Evolutionary conservation across 495 filamentous ascomycete species (phyloP), one percentile per base, ranked within the genome.

Genomic region (Elasticomyces elasticus): DNA sequence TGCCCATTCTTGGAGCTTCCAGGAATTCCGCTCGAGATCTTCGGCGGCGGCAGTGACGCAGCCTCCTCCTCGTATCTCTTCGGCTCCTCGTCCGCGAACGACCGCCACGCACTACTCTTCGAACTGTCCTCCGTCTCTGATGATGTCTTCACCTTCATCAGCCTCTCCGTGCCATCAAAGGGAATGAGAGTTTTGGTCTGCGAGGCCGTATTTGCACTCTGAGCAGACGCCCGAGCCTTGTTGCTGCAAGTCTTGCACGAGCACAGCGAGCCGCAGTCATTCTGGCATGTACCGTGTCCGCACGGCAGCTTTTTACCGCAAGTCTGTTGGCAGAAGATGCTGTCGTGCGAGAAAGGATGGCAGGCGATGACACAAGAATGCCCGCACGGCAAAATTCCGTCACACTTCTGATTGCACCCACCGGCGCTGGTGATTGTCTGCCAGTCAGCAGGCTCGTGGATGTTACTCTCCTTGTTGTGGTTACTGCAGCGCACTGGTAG

Each of bases 361-460:
- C 78, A 81, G 33, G 35, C 60, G 11, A 74, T 53, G 26, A 53
- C 41, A 59, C 78, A 81, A 17, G 20, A 33, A 58, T 81, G 78
- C 6, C 71, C 70, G 61, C 78, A 81, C 0, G 58, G 59, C 12
- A 77, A 57, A 15, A 11, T 55, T 28, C 72, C 71, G 2, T 58
- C 52, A 56, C 84, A 88, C 5, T 45, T 63, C 49, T 59, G 22
- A 44, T 74, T 57, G 62, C 84, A 88, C 0, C 84, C 84, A 13
- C 82, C 84, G 37, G 70, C 69, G n/a, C n/a, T 31, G 19, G 48
- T 38, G 15, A 72, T 62, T 67, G 72, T 62, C 9, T 64, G 51
- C 63, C 66, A 79, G 42, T 80, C 74, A 28, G 68, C 67, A n/a
- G 76, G 65, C n/a, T 75, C 71, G 56, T 10, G 49, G 67, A 51